Percentiles rank a stretch among this genome's conserved stretches.
phyloP scores from a whole-genome alignment of 2,329 filamentous ascomycete species.

The Neoascochyta sp. region DNA sequence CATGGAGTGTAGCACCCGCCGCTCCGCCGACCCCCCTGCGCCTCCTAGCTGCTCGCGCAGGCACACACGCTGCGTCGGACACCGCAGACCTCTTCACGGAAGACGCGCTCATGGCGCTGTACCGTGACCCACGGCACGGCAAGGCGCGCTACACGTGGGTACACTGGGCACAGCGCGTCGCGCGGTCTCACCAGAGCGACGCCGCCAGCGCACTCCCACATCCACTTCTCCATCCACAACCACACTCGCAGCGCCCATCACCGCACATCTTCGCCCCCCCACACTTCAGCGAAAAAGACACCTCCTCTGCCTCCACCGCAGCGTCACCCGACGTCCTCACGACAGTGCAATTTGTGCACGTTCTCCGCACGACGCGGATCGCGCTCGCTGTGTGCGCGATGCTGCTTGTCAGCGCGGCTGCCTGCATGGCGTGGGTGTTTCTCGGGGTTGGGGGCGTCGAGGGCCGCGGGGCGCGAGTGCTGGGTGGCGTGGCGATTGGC shows the following conservation, averaged over 20 bases:
- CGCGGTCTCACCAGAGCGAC: slow-evolving; percentile 16
- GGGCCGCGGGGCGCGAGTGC: slow-evolving; percentile 15
- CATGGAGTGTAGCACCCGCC: slow-evolving; percentile 16
- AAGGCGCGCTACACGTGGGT: slow-evolving; percentile 43
- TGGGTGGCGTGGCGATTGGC: slow-evolving; percentile 18
- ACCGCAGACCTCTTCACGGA: slow-evolving; percentile 35
- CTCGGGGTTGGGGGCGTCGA: slow-evolving; percentile 6
- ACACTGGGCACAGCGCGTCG: slow-evolving; percentile 40
- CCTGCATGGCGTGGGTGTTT: slow-evolving; percentile 23
- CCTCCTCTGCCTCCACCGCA: too few species aligned
- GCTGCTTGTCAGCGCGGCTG: slow-evolving; percentile 12
- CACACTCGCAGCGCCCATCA: not conserved
- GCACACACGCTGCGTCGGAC: slow-evolving; percentile 6
- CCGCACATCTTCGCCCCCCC: too few species aligned
- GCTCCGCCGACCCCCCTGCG: not conserved
- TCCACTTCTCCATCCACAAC: slow-evolving; percentile 1
- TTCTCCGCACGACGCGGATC: slow-evolving; percentile 14
- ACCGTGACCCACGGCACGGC: slow-evolving; percentile 29
- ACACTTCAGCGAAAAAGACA: too few species aligned
- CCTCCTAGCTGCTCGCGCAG: slow-evolving; percentile 13
- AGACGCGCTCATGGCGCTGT: slow-evolving; percentile 37
- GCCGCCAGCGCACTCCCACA: not conserved
- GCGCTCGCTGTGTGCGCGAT: slow-evolving; percentile 13
- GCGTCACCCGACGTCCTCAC: slow-evolving; percentile 9
- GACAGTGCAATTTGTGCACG: slow-evolving; percentile 25